Conservation (phyloP, 805 yeast species). For the Kodamaea kaohsiungensis region DNA sequence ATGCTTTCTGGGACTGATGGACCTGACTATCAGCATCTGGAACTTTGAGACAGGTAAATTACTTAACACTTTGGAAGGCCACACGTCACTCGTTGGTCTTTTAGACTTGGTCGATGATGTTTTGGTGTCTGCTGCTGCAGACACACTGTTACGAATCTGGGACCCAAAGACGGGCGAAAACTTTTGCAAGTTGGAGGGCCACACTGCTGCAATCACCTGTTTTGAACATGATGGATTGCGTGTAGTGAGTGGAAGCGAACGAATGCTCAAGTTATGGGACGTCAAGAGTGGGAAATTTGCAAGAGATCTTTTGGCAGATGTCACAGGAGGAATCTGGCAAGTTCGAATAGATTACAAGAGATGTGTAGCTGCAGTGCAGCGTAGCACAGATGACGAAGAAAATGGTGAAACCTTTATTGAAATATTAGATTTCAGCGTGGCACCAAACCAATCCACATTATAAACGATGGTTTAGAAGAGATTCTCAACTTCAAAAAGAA, state of each 20-base stretch:
- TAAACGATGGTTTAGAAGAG: neutral
- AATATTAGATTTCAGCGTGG: slow-evolving; percentile 72
- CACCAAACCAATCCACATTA: slow-evolving; percentile 17
- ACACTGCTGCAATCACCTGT: slow-evolving; percentile 86
- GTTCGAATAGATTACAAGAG: slow-evolving; percentile 81
- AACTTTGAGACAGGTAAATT: slow-evolving; percentile 75
- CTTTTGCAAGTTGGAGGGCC: slow-evolving; percentile 72
- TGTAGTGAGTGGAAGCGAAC: slow-evolving; percentile 86
- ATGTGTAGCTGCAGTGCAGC: slow-evolving; percentile 89
- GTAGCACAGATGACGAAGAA: slow-evolving; percentile 43
- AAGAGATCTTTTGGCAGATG: slow-evolving; percentile 70
- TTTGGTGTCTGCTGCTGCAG: slow-evolving; percentile 94
- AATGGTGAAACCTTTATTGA: slow-evolving; percentile 67
- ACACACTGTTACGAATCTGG: slow-evolving; percentile 90
- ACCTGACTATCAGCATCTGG: slow-evolving; percentile 87
- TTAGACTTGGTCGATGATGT: slow-evolving; percentile 73
- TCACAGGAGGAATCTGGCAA: slow-evolving; percentile 91
- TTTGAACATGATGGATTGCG: slow-evolving; percentile 85
- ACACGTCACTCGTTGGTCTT: slow-evolving; percentile 86
- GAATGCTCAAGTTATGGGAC: slow-evolving; percentile 87
- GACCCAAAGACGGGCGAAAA: slow-evolving; percentile 76
- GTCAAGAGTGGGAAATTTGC: slow-evolving; percentile 74
- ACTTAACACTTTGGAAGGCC: slow-evolving; percentile 76
- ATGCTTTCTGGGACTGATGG: slow-evolving; percentile 91
- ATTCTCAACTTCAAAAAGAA: neutral